A percentile compares a stretch with the other conserved stretches of the same genome.
phyloP scores from a whole-genome alignment of 129 eudicot species.

The Chrysanthemum seticuspe region DNA sequence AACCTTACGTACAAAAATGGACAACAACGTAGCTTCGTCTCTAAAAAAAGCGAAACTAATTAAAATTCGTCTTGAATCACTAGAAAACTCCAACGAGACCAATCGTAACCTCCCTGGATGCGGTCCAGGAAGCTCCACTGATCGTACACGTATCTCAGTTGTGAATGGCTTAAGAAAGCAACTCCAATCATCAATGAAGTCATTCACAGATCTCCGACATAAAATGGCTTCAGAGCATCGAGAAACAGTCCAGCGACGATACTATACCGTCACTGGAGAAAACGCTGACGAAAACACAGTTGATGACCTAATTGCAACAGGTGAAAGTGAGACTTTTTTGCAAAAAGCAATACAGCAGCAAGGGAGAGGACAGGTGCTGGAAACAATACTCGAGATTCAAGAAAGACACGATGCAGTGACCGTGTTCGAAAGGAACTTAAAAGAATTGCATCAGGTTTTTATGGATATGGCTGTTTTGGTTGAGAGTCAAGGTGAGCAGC shows the following conservation, averaged over 20 bases:
- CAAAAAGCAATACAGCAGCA: conserved; percentile 64
- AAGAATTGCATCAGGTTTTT: conserved; percentile 66
- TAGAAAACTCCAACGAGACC: conserved; percentile 54
- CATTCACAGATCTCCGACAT: conserved; percentile 45
- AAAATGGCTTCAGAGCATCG: conserved; percentile 60
- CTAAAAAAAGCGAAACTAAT: conserved; percentile 56
- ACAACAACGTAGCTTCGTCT: conserved; percentile 43
- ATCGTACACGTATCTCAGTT: conserved; percentile 61
- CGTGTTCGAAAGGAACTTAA: conserved; percentile 51
- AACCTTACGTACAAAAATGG: conserved; percentile 52
- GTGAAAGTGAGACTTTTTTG: conserved; percentile 49
- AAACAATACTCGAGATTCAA: conserved; percentile 64
- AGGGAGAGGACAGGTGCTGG: conserved; percentile 64
- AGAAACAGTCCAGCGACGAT: conserved; percentile 63
- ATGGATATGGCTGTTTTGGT: conserved; percentile 73
- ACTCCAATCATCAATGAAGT: conserved; percentile 40
- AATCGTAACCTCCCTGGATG: conserved; percentile 62
- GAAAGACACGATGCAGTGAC: conserved; percentile 69
- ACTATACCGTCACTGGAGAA: conserved; percentile 66
- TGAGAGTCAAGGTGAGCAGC: conserved; percentile 51
- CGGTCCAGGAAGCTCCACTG: conserved; percentile 75
- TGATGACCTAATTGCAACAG: conserved; percentile 50
- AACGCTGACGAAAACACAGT: conserved; percentile 48
- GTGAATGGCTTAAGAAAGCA: conserved; percentile 60
- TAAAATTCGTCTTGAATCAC: conserved; percentile 54